phyloP scores from a whole-genome alignment of 495 filamentous ascomycete genomes.

The Neurospora discreta region DNA sequence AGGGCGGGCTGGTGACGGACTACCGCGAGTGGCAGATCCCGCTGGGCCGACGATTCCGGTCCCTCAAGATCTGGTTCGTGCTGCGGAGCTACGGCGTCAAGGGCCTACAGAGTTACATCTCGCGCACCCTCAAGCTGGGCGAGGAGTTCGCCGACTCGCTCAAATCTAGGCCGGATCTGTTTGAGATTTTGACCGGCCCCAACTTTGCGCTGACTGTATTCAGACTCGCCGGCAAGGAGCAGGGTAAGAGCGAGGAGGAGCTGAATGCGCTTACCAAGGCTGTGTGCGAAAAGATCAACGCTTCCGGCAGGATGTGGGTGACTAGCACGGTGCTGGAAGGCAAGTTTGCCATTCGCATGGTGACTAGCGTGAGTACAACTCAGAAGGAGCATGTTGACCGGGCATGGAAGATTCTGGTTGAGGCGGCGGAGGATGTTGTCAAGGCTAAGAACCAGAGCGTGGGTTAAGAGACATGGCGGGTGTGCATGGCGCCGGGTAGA shows the following conservation, averaged over 20 bases:
- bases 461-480: neutral
- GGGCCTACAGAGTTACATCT: slow-evolving; percentile 65
- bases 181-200: slow-evolving; percentile 64
- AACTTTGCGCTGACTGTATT: slow-evolving; percentile 77
- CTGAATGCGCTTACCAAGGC: slow-evolving; percentile 61
- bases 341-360: slow-evolving; percentile 69
- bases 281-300: slow-evolving; percentile 69
- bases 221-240: slow-evolving; percentile 28
- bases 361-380: slow-evolving; percentile 53
- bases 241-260: slow-evolving; percentile 33
- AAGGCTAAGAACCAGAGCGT: slow-evolving; percentile 8
- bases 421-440: slow-evolving; percentile 47
- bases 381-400: slow-evolving; percentile 60
- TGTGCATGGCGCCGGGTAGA: neutral
- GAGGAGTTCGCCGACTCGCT: slow-evolving; percentile 56
- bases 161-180: slow-evolving; percentile 51
- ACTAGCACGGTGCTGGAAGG: slow-evolving; percentile 70
- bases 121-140: slow-evolving; percentile 53
- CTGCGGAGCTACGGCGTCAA: slow-evolving; percentile 73
- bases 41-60: slow-evolving; percentile 79
- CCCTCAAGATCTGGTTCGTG: slow-evolving; percentile 96
- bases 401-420: slow-evolving; percentile 71
- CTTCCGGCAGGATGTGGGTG: slow-evolving; percentile 68
- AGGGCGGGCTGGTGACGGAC: slow-evolving; percentile 80
- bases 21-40: slow-evolving; percentile 99